Conservation (phyloP, 2,329 filamentous ascomycete species). For the Aspergillus melleus region DNA sequence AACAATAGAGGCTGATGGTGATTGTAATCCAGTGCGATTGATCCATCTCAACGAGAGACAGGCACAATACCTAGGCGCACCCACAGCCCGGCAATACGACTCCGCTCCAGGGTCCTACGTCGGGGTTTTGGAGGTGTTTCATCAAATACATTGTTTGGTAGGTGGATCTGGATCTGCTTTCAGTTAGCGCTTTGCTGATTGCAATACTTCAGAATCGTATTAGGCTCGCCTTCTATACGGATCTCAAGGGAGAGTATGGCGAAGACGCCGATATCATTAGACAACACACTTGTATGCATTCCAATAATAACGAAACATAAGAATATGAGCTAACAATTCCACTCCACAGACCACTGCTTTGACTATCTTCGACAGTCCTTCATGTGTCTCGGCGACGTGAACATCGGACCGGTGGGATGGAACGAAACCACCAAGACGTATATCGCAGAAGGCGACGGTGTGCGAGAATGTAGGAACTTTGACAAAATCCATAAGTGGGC, state of each 20-base stretch:
- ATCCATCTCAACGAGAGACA: not conserved
- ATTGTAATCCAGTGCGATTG: not conserved
- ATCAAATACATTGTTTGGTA: not conserved
- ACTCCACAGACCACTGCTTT: not conserved
- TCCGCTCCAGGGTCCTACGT: not conserved
- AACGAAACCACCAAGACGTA: not conserved
- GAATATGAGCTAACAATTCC: not conserved
- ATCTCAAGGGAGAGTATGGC: not conserved
- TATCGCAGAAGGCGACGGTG: not conserved
- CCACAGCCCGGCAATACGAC: not conserved
- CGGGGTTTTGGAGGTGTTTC: not conserved
- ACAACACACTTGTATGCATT: not conserved
- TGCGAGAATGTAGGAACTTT: not conserved
- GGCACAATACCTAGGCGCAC: not conserved
- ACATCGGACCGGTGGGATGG: not conserved
- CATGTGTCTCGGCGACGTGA: not conserved
- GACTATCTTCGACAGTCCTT: not conserved
- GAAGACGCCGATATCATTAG: not conserved
- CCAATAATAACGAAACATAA: not conserved
- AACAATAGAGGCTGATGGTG: not conserved
- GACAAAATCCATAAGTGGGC: not conserved
- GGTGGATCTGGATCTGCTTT: not conserved
- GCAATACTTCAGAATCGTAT: not conserved
- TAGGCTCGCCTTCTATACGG: not conserved
- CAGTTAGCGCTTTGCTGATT: not conserved